Percentiles rank a stretch among this genome's conserved stretches.
Evolutionary conservation across 495 filamentous ascomycete species (phyloP).

Genomic region (Podospora tetraspora): DNA sequence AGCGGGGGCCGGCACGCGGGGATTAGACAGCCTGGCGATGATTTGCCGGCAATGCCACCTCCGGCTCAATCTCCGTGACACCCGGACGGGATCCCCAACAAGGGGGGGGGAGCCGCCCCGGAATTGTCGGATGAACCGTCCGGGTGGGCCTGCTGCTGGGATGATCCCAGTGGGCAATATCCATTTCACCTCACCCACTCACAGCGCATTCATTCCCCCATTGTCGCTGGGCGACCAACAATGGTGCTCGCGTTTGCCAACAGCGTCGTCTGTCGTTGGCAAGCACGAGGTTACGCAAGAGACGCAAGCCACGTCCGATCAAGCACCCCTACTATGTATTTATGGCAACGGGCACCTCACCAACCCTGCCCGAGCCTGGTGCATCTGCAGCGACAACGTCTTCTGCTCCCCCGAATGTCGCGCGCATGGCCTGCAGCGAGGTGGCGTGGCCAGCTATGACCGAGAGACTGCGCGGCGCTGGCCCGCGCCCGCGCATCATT

Average conservation of each 20-base stretch:
- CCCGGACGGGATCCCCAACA: conserved; percentile 14
- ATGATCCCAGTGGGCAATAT: not conserved
- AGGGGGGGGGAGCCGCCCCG: conserved; percentile 18
- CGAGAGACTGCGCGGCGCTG: not conserved
- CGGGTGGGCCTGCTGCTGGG: conserved; percentile 18
- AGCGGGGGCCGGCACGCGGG: conserved; percentile 1
- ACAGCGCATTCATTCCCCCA: not conserved
- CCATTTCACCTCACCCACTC: not conserved
- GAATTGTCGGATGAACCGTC: conserved; percentile 25
- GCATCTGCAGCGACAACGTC: not conserved
- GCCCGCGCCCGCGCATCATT: not conserved
- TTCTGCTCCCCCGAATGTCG: not conserved
- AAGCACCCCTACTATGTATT: conserved; percentile 10
- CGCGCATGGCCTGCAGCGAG: conserved; percentile 6
- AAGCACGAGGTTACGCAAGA: not conserved
- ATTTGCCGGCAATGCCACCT: conserved; percentile 11
- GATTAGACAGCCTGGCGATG: conserved; percentile 10
- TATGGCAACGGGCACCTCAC: conserved; percentile 1
- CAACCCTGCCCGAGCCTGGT: not conserved
- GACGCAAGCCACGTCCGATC: conserved; percentile 6
- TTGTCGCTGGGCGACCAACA: not conserved
- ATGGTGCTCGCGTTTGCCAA: conserved; percentile 7
- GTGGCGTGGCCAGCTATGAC: conserved; percentile 8
- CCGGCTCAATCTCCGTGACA: conserved; percentile 17
- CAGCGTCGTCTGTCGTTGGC: not conserved